Evolutionary conservation across 2,329 filamentous ascomycete species (phyloP).

Genomic region (Trichoderma sp.): DNA sequence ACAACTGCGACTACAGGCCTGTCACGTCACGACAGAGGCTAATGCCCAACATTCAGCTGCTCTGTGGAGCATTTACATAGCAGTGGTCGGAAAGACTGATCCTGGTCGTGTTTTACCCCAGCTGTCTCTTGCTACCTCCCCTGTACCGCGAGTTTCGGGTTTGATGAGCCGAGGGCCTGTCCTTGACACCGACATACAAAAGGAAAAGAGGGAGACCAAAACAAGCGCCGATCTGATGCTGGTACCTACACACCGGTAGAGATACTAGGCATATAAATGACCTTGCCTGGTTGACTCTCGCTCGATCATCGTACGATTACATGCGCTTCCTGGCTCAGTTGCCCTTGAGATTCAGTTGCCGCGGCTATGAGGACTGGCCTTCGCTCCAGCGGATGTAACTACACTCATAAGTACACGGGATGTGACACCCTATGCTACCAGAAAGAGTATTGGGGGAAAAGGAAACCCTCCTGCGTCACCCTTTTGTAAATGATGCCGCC

Average conservation of each 20-base stretch:
- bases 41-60: conserved; percentile 13
- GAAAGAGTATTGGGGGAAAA: background rate
- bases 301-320: background rate
- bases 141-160: background rate
- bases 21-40: background rate
- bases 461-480: conserved; percentile 4
- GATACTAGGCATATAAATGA: background rate
- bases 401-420: background rate
- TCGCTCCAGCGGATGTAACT: conserved; percentile 1
- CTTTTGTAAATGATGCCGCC: background rate
- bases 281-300: background rate
- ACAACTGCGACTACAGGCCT: background rate
- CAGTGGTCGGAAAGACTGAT: background rate
- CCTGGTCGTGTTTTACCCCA: conserved; percentile 16
- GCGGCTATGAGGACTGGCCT: background rate
- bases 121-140: background rate
- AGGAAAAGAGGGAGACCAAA: background rate
- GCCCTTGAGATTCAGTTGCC: background rate
- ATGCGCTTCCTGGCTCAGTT: background rate
- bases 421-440: background rate
- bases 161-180: conserved; percentile 8
- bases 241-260: background rate
- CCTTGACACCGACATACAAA: background rate
- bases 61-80: background rate
- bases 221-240: background rate